These are phyloP conservation scores for Nakaseomyces glabratus DNA, from an alignment of 1,139 yeast species.

Conservation along the genomic window DNA sequence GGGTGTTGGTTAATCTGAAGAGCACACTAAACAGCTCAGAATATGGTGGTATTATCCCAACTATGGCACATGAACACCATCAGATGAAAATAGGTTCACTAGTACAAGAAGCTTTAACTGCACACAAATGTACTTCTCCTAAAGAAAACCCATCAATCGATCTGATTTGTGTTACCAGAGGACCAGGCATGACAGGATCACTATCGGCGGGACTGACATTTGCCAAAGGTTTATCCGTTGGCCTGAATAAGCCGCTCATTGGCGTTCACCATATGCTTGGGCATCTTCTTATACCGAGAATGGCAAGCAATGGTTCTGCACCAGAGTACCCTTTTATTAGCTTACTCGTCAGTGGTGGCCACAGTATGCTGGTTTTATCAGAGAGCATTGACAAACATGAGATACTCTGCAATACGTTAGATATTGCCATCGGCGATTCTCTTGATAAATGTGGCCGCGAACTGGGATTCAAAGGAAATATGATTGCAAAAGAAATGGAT, in stretches of 20 bases:
- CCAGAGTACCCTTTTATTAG: slow-evolving; percentile 65
- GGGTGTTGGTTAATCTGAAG: slow-evolving; percentile 51
- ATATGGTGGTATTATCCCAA: slow-evolving; percentile 84
- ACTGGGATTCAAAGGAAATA: slow-evolving; percentile 67
- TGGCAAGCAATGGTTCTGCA: slow-evolving; percentile 35
- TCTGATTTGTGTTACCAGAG: slow-evolving; percentile 80
- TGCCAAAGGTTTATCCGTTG: slow-evolving; percentile 77
- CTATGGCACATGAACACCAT: slow-evolving; percentile 76
- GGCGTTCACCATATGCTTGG: slow-evolving; percentile 98
- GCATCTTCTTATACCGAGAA: slow-evolving; percentile 66
- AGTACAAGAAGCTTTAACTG: slow-evolving; percentile 34
- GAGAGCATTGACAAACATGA: slow-evolving; percentile 54
- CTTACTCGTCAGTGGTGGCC: slow-evolving; percentile 87
- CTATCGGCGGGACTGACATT: slow-evolving; percentile 72
- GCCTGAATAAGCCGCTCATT: slow-evolving; percentile 65
- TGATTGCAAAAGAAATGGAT: slow-evolving; percentile 83
- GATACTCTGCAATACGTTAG: slow-evolving; percentile 65
- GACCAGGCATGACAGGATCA: slow-evolving; percentile 96
- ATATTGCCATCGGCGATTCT: slow-evolving; percentile 91
- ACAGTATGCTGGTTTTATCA: slow-evolving; percentile 76
- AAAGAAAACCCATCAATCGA: slow-evolving; percentile 44
- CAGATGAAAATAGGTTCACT: slow-evolving; percentile 45
- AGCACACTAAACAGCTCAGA: slow-evolving; percentile 55
- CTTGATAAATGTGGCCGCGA: slow-evolving; percentile 88
- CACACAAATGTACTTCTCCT: slow-evolving; percentile 19